Conservation (phyloP, 164 flowering plant species). For the Vitis vinifera region DNA sequence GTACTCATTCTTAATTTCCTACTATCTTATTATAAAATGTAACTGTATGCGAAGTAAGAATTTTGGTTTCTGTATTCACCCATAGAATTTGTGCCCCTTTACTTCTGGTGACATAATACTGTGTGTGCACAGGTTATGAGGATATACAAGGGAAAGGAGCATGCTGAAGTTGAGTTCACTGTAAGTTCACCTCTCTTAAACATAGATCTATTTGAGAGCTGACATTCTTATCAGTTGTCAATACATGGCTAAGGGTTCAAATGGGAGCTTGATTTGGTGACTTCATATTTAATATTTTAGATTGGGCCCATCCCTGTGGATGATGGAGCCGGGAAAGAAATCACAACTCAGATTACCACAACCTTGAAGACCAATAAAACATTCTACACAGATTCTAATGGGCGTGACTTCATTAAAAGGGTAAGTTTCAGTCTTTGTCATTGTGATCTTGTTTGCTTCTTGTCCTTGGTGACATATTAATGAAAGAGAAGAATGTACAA, state of each 20-base stretch:
- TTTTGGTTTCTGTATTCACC: background rate
- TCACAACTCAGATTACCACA: constrained; percentile 59
- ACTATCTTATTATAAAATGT: no score
- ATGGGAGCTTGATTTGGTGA: background rate
- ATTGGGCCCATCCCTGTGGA: constrained; percentile 72
- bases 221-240: background rate
- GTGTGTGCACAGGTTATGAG: constrained; percentile 69
- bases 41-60: background rate
- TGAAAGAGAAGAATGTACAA: background rate
- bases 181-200: constrained; percentile 36
- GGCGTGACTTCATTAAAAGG: constrained; percentile 91
- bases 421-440: constrained; percentile 27
- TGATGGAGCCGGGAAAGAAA: constrained; percentile 77
- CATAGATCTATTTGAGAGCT: background rate
- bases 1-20: no score
- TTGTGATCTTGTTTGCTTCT: background rate
- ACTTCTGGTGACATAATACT: constrained; percentile 7
- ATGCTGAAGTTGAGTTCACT: constrained; percentile 81
- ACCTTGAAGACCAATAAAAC: constrained; percentile 42
- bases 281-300: constrained; percentile 22
- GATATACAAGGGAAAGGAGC: constrained; percentile 78
- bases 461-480: background rate
- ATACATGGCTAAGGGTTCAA: background rate
- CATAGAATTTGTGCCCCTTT: background rate
- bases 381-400: constrained; percentile 86